These are phyloP conservation scores for Sclerotinia borealis DNA, from an alignment of 2,329 filamentous ascomycete species.

Conservation along the genomic window DNA sequence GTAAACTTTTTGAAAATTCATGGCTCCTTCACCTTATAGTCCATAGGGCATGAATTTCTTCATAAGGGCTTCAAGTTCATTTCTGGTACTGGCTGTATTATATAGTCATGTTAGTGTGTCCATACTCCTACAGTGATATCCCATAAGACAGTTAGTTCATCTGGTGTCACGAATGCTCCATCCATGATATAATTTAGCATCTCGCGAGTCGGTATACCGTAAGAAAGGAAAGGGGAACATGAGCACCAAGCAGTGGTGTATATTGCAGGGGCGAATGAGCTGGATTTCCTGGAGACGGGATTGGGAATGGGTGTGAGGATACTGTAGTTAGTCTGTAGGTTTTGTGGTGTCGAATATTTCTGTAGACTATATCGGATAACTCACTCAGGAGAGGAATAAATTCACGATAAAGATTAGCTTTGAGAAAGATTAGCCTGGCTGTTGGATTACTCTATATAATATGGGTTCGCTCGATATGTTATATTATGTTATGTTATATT, in stretches of 20 bases:
- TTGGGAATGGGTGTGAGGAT: not conserved
- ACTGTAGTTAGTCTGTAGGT: too few species aligned
- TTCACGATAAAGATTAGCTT: not conserved
- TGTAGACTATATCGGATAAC: not conserved
- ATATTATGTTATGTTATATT: too few species aligned
- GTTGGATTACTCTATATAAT: too few species aligned
- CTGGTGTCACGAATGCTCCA: not conserved
- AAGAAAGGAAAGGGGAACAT: conserved; percentile 30
- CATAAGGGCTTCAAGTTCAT: not conserved
- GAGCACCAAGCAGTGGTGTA: conserved; percentile 33
- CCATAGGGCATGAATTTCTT: conserved; percentile 29
- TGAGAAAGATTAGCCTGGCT: not conserved
- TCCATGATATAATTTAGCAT: not conserved
- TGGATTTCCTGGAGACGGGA: conserved; percentile 34
- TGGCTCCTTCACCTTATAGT: conserved; percentile 43
- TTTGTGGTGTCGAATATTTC: not conserved
- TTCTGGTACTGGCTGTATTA: not conserved
- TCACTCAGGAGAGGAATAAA: not conserved
- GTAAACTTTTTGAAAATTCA: conserved; percentile 36
- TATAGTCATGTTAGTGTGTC: not conserved
- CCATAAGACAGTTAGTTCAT: not conserved
- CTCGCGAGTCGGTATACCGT: not conserved
- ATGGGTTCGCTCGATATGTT: too few species aligned
- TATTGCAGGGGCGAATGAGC: conserved; percentile 17
- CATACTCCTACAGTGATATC: not conserved